Evolutionary conservation across 495 filamentous ascomycete species (phyloP), one percentile per base, ranked within the genome.

Genomic region (Sporormia fimetaria): DNA sequence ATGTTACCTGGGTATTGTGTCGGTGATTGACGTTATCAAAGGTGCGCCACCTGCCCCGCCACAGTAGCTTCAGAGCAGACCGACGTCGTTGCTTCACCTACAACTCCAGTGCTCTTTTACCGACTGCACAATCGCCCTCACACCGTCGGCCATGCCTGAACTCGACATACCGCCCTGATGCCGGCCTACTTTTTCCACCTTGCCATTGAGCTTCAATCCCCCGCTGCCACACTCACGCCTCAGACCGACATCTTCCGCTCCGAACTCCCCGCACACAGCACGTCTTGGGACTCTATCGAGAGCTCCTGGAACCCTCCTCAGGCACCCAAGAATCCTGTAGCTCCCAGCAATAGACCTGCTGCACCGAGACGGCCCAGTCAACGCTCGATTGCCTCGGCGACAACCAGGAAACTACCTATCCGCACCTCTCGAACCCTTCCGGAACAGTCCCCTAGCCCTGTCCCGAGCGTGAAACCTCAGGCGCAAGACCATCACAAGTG

Each of bases 141-240:
- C 39, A 33, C 28, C 9, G 27, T 7, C 22, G 10, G 41, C 37
- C 15, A 47, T 47, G 36, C 17, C 6, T 17, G 27, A 30, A 11
- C n/a, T n/a, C 22, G 15, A 36, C 18, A 22, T 20, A 21, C 11
- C 36, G 8, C 38, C 49, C 47, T 47, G 39, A 78, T 83, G 86
- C 82, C 83, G 65, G 76, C 81, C 23, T 94, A 90, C 63, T 87
- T 86, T 62, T 98, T 87, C 54, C 88, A 96, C 55, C 59, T 98
- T 21, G 77, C 78, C 52, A 74, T 98, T 55, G 88, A 96, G 69
- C 68, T 95, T 37, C 80, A 80, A 5, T 40, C 47, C 9, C 40
- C 41, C 6, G 35, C 35, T 1, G 30, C 40, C 6, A 41, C 29
- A 11, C 70, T 57, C 51, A 33, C 71, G 11, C 50, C 55, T 31